Percentiles rank a stretch among this genome's conserved stretches.
These are phyloP conservation scores for Diaporthe ilicicola DNA, from an alignment of 2,329 filamentous ascomycete genomes.

Conservation along the genomic window DNA sequence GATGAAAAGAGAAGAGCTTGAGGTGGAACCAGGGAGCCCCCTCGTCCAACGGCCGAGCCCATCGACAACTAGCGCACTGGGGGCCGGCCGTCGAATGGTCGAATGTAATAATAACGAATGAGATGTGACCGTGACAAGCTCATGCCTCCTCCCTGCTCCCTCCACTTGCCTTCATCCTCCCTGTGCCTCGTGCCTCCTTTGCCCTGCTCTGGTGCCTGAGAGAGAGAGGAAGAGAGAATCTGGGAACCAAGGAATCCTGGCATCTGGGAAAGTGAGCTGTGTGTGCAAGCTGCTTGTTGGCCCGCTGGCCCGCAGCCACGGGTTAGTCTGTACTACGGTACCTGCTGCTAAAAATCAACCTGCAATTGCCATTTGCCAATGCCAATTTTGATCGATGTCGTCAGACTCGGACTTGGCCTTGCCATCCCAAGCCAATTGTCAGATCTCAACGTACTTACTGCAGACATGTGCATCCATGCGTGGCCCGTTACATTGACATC, in stretches of 20 bases:
- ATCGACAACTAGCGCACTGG: conserved; percentile 4
- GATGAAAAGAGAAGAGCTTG: conserved; percentile 7
- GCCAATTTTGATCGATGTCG: conserved; percentile 10
- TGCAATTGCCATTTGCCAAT: conserved; percentile 24
- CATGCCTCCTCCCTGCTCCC: neutral
- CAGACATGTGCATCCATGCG: conserved; percentile 9
- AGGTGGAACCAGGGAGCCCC: conserved; percentile 7
- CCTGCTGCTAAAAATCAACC: neutral
- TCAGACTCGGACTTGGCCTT: neutral
- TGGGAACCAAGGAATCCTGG: neutral
- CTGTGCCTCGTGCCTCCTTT: no score
- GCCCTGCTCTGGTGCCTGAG: neutral
- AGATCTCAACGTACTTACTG: neutral
- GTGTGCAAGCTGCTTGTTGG: neutral
- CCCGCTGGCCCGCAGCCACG: neutral
- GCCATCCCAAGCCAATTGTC: neutral
- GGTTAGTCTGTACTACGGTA: neutral
- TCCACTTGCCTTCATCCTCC: neutral
- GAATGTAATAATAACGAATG: neutral
- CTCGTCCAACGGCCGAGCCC: conserved; percentile 21
- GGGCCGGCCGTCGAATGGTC: neutral
- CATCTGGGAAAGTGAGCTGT: no score
- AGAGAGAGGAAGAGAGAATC: neutral
- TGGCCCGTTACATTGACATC: conserved; percentile 14
- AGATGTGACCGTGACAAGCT: conserved; percentile 19